Evolutionary conservation across 495 filamentous ascomycete genomes (phyloP).

Genomic region (Schizothecium vesticola): DNA sequence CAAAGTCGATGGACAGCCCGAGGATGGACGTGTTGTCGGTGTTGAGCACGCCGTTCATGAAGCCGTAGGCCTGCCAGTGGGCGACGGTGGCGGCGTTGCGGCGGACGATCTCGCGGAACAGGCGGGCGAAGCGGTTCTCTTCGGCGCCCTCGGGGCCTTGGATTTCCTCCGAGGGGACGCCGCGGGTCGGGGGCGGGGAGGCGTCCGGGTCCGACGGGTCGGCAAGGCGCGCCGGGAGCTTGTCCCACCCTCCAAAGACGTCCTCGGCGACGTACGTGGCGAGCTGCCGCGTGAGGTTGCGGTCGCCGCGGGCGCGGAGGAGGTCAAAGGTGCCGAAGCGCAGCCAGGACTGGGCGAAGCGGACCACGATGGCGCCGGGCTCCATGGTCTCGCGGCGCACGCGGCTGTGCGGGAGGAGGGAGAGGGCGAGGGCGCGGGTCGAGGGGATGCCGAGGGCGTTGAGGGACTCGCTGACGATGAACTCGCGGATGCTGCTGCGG

Average conservation of each 20-base stretch:
- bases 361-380: slow-evolving; percentile 84
- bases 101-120: slow-evolving; percentile 83
- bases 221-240: slow-evolving; percentile 56
- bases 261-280: slow-evolving; percentile 80
- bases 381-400: slow-evolving; percentile 80
- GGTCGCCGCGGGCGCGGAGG: slow-evolving; percentile 71
- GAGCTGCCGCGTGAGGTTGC: slow-evolving; percentile 62
- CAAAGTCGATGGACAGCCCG: slow-evolving; percentile 86
- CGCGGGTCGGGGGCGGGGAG: slow-evolving; percentile 37
- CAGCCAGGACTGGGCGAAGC: slow-evolving; percentile 90
- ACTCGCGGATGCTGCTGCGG: slow-evolving; percentile 87
- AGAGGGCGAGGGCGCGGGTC: slow-evolving; percentile 79
- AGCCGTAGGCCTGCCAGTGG: slow-evolving; percentile 93
- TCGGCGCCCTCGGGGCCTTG: slow-evolving; percentile 59
- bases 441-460: slow-evolving; percentile 80
- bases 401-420: slow-evolving; percentile 61
- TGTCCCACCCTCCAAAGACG: slow-evolving; percentile 79
- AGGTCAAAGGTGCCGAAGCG: slow-evolving; percentile 94
- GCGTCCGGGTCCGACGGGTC: slow-evolving; percentile 37
- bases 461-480: slow-evolving; percentile 79
- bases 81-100: slow-evolving; percentile 87
- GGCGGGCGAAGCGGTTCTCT: slow-evolving; percentile 79
- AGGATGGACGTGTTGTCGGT: slow-evolving; percentile 94
- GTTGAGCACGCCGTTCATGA: slow-evolving; percentile 93
- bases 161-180: slow-evolving; percentile 49